phyloP scores from a whole-genome alignment of 805 yeast species.

The Candida nitratophila region DNA sequence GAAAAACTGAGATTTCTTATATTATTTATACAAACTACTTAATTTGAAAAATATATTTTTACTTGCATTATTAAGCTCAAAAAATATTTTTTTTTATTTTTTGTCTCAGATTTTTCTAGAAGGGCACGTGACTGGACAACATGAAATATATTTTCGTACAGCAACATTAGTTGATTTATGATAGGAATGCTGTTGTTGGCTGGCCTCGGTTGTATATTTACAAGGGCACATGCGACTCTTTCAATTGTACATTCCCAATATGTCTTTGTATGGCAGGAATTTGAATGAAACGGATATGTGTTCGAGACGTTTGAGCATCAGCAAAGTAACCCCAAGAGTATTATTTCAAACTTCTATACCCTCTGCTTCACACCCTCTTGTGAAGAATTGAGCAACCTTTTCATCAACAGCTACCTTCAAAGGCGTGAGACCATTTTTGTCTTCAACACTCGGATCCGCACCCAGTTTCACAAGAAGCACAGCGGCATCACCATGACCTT shows the following conservation, averaged over 20 bases:
- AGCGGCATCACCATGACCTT: constrained; percentile 79
- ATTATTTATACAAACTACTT: background rate
- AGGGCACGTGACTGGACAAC: background rate
- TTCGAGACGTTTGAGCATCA: too few species aligned
- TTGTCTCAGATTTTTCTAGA: background rate
- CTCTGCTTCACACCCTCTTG: constrained; percentile 14
- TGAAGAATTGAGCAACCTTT: constrained; percentile 36
- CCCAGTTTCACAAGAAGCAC: constrained; percentile 53
- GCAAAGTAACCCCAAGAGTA: too few species aligned
- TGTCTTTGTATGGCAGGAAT: too few species aligned
- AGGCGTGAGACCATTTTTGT: constrained; percentile 48
- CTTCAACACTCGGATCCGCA: constrained; percentile 49
- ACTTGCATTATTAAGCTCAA: background rate
- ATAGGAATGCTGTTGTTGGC: too few species aligned
- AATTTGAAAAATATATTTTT: too few species aligned
- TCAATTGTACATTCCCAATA: too few species aligned
- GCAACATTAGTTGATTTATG: too few species aligned
- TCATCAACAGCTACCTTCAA: constrained; percentile 49
- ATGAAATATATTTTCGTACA: too few species aligned
- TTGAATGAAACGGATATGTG: too few species aligned
- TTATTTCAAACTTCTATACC: constrained; percentile 10
- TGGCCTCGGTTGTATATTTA: too few species aligned
- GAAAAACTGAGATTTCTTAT: too few species aligned
- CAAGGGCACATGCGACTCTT: too few species aligned
- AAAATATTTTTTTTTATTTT: constrained; percentile 1